Evolutionary conservation across 2,329 filamentous ascomycete genomes (phyloP).

Genomic region (Talaromyces sp.): DNA sequence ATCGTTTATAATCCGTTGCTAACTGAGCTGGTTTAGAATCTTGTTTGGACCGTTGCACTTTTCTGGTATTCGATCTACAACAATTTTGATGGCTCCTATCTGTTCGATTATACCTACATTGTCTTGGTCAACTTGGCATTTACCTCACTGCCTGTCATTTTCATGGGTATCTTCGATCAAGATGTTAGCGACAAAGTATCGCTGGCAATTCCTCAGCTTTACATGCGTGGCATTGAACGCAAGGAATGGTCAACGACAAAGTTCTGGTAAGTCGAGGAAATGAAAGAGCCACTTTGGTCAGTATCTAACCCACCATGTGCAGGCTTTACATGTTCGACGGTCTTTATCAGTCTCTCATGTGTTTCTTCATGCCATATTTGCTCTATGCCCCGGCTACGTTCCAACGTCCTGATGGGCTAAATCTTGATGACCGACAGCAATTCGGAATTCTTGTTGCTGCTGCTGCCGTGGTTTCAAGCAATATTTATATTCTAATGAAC

Average conservation of each 20-base stretch:
- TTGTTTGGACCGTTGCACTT: conserved; percentile 92
- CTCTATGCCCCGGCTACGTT: conserved; percentile 66
- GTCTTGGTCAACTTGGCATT: conserved; percentile 95
- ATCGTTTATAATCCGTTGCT: conserved; percentile 16
- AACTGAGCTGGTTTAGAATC: conserved; percentile 55
- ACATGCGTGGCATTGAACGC: conserved; percentile 90
- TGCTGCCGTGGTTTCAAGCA: conserved; percentile 80
- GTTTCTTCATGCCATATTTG: conserved; percentile 88
- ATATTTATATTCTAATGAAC: conserved; percentile 91
- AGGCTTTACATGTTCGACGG: conserved; percentile 94
- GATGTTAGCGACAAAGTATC: conserved; percentile 94
- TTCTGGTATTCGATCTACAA: conserved; percentile 98
- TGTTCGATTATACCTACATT: conserved; percentile 98
- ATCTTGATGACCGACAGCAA: conserved; percentile 71
- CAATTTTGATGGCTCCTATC: conserved; percentile 93
- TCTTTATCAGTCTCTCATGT: conserved; percentile 87
- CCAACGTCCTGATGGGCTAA: conserved; percentile 65
- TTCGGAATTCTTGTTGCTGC: conserved; percentile 85
- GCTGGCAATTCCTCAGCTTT: conserved; percentile 88
- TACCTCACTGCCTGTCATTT: conserved; percentile 86
- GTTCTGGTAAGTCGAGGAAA: conserved; percentile 69
- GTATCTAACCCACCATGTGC: conserved; percentile 7
- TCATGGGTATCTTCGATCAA: conserved; percentile 96
- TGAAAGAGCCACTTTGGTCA: not conserved
- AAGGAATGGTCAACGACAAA: conserved; percentile 94